Conservation (phyloP, 1,284 basidiomycete species). For the Coniferiporia weirii region DNA sequence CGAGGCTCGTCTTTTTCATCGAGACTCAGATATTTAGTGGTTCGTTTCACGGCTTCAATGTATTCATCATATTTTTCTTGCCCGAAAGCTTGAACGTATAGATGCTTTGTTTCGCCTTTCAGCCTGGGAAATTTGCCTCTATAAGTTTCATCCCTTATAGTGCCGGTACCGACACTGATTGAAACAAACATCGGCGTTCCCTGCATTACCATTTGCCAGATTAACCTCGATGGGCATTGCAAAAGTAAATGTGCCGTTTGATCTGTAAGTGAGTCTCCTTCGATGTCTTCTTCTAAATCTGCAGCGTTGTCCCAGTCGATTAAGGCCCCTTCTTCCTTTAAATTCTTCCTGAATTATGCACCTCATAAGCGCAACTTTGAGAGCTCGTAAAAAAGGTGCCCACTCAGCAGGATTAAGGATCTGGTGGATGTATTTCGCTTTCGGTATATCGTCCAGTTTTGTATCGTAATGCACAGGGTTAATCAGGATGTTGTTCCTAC, state of each 20-base stretch:
- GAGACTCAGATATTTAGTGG: not conserved
- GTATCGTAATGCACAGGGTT: not conserved
- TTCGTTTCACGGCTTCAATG: not conserved
- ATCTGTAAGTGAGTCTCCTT: not conserved
- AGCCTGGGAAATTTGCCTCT: not conserved
- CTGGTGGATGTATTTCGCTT: not conserved
- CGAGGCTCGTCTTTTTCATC: not conserved
- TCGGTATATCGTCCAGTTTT: not conserved
- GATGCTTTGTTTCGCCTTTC: not conserved
- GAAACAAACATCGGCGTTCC: not conserved
- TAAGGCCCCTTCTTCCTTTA: not conserved
- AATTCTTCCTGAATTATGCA: not conserved
- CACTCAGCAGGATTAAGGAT: not conserved
- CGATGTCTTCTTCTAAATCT: not conserved
- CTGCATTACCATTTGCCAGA: not conserved
- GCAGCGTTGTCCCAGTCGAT: not conserved
- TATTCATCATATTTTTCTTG: not conserved
- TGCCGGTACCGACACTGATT: not conserved
- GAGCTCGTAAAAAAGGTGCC: not conserved
- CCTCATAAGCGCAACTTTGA: not conserved
- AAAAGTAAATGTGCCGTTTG: not conserved
- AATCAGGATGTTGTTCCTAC: not conserved
- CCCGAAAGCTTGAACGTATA: not conserved
- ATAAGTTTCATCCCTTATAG: not conserved
- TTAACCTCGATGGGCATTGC: not conserved